phyloP scores from a whole-genome alignment of 164 flowering plant species.

The Sedum album region DNA sequence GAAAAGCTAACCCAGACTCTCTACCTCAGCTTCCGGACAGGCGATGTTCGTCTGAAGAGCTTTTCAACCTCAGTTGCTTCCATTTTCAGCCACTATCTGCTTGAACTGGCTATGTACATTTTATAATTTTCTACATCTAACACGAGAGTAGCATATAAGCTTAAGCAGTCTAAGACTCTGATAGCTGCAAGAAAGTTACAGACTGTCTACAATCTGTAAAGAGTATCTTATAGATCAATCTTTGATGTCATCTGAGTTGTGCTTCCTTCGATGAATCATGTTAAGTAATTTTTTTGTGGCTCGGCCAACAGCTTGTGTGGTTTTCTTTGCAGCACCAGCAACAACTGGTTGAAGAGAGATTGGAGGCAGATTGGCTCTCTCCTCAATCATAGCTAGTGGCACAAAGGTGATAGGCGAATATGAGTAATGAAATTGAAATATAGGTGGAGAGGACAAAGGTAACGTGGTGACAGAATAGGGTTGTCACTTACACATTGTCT shows the following conservation, averaged over 20 bases:
- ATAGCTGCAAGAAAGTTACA: background rate
- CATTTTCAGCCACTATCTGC: background rate
- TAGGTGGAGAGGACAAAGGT: background rate
- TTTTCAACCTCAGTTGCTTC: too few relatives aligned
- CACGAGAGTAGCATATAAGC: background rate
- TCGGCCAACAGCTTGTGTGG: conserved; percentile 67
- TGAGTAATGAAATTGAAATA: background rate
- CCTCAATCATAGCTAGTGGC: conserved; percentile 72
- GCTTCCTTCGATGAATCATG: conserved; percentile 47
- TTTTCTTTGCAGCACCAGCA: conserved; percentile 80
- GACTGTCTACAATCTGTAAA: background rate
- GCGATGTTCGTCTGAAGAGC: too few relatives aligned
- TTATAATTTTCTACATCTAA: background rate
- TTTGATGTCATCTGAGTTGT: conserved; percentile 14
- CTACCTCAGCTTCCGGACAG: too few relatives aligned
- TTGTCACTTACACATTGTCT: conserved; percentile 54
- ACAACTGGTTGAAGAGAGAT: conserved; percentile 77
- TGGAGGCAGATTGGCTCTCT: conserved; percentile 68
- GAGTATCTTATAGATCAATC: background rate
- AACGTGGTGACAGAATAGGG: background rate
- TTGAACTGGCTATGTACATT: background rate
- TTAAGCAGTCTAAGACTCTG: background rate
- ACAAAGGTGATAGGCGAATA: background rate
- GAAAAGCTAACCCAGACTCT: background rate
- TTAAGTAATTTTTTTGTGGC: conserved; percentile 60